phyloP scores from a whole-genome alignment of 306 rosid species.

The Glycine soja region DNA sequence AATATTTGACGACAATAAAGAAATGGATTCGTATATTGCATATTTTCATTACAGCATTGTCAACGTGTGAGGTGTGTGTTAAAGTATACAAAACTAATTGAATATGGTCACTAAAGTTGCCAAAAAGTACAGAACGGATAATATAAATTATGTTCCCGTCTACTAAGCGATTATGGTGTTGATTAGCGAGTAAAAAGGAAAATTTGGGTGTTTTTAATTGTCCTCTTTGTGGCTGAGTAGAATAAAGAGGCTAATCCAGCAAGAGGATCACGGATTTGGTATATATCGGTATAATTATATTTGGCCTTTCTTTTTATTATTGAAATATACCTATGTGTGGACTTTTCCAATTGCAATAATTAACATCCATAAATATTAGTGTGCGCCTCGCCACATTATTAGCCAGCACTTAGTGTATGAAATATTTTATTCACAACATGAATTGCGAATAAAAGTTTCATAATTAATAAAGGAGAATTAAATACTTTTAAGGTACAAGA shows the following conservation, averaged over 20 bases:
- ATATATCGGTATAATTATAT: not conserved
- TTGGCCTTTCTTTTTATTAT: not conserved
- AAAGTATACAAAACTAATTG: not conserved
- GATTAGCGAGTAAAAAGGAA: not conserved
- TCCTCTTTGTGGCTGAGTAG: not conserved
- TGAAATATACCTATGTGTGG: not conserved
- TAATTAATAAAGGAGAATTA: too few relatives aligned
- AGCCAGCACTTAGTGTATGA: not conserved
- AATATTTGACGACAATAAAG: slow-evolving; percentile 15
- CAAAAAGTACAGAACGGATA: slow-evolving; percentile 23
- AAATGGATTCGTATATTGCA: slow-evolving; percentile 1
- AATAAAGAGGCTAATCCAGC: not conserved
- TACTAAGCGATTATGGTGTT: not conserved
- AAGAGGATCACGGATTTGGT: not conserved
- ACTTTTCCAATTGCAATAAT: not conserved
- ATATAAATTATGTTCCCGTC: not conserved
- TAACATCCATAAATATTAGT: not conserved
- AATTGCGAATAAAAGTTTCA: too few relatives aligned
- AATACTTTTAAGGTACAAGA: too few relatives aligned
- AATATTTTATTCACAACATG: too few relatives aligned
- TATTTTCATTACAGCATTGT: not conserved
- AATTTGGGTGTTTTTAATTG: not conserved
- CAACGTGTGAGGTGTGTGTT: not conserved
- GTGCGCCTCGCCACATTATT: not conserved
- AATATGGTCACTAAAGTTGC: not conserved